Evolutionary conservation across 306 rosid genomes (phyloP).

Genomic region (Abrus precatorius): DNA sequence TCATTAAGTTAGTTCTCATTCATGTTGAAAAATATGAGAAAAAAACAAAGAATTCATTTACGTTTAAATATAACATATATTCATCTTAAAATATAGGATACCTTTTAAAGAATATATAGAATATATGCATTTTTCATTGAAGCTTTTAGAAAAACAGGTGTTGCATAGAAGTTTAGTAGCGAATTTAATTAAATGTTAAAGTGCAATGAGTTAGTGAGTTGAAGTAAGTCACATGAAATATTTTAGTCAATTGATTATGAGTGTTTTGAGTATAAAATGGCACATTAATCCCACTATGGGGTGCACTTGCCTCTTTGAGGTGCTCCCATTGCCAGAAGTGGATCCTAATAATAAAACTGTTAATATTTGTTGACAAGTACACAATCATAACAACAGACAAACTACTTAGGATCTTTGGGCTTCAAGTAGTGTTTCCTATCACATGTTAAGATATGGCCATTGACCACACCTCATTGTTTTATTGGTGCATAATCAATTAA

Average conservation of each 20-base stretch:
- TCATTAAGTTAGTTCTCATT: no score
- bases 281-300: slow-evolving; percentile 40
- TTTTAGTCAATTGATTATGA: background rate
- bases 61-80: no score
- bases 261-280: slow-evolving; percentile 3
- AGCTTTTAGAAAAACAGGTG: background rate
- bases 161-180: background rate
- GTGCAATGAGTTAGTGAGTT: slow-evolving; percentile 7
- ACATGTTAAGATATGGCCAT: background rate
- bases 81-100: no score
- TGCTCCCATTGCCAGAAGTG: slow-evolving; percentile 52
- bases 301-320: slow-evolving; percentile 52
- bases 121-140: no score
- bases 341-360: slow-evolving; percentile 8
- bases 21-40: no score
- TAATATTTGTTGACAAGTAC: background rate
- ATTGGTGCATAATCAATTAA: background rate
- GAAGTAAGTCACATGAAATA: slow-evolving; percentile 36
- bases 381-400: no score
- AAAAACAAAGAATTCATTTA: no score
- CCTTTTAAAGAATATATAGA: no score
- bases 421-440: background rate
- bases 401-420: background rate
- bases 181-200: slow-evolving; percentile 10
- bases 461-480: background rate